Evolutionary conservation across 2,329 filamentous ascomycete genomes (phyloP).

Genomic region (Epichloe brachyelytri): DNA sequence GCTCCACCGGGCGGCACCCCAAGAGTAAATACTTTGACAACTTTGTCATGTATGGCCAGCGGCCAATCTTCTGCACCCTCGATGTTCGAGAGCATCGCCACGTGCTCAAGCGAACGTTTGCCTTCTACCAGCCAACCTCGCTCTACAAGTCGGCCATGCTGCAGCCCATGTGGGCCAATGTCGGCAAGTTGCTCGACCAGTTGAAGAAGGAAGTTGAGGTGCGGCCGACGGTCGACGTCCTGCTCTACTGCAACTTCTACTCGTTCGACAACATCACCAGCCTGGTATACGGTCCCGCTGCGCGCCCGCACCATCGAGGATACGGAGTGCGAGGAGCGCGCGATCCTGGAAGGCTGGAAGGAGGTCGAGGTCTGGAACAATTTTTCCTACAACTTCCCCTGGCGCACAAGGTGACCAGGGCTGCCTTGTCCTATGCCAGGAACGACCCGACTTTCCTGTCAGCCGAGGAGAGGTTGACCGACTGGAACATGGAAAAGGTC

Average conservation of each 20-base stretch:
- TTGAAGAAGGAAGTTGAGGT: neutral
- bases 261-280: conserved; percentile 5
- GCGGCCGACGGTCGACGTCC: neutral
- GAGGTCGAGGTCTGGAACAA: conserved; percentile 5
- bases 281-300: conserved; percentile 1
- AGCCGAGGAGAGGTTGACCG: conserved; percentile 3
- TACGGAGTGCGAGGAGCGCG: neutral
- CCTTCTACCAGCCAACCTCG: conserved; percentile 3
- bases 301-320: conserved; percentile 3
- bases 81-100: conserved; percentile 4
- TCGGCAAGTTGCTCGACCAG: neutral
- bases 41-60: conserved; percentile 3
- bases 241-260: conserved; percentile 4
- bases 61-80: conserved; percentile 2
- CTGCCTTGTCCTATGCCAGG: neutral
- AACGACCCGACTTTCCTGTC: conserved; percentile 1
- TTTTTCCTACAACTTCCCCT: conserved; percentile 1
- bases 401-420: neutral
- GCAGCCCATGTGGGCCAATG: neutral
- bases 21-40: conserved; percentile 5
- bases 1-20: conserved; percentile 4
- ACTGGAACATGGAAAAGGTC: conserved; percentile 3
- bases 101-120: conserved; percentile 3
- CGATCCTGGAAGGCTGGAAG: conserved; percentile 1
- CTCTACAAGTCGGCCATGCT: neutral